Evolutionary conservation across 768 basidiomycete genomes (phyloP), one percentile per base, ranked within the genome.

Genomic region (Kwoniella dendrophila): DNA sequence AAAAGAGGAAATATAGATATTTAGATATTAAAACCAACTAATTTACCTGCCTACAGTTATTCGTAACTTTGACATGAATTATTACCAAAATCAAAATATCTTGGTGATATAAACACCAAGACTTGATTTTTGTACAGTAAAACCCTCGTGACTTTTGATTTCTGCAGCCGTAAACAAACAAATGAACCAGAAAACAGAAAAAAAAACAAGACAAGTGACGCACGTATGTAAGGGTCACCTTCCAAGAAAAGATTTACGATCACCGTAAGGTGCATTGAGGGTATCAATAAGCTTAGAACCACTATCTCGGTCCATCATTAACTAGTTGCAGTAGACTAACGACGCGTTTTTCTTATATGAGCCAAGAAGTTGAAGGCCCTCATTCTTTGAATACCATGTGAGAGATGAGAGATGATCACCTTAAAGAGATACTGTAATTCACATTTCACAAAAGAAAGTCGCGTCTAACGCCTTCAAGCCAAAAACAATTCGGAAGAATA

Each of bases 391-490:
- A n/a, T n/a, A n/a, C n/a, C n/a, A n/a, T n/a, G n/a, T n/a, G n/a
- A n/a, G n/a, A n/a, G n/a, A n/a, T n/a, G n/a, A n/a, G n/a, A n/a
- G n/a, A n/a, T n/a, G n/a, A n/a, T n/a, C n/a, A n/a, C n/a, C n/a
- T n/a, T n/a, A n/a, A n/a, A n/a, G n/a, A n/a, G n/a, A n/a, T n/a
- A n/a, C n/a, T n/a, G n/a, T n/a, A n/a, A n/a, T n/a, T n/a, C n/a
- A n/a, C n/a, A n/a, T n/a, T n/a, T n/a, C n/a, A n/a, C n/a, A n/a
- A 33, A 51, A 51, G 49, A 32, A 34, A 51, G 49, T 51, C 49
- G 49, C 49, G 49, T 51, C 26, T n/a, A 29, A 51, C n/a, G 32
- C 30, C 49, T 11, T 6, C n/a, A 26, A 18, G 12, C 16, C 49
- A 33, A 18, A n/a, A 29, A n/a, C n/a, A n/a, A n/a, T n/a, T n/a